Evolutionary conservation across 306 rosid genomes (phyloP).

Genomic region (Sophora flavescens): DNA sequence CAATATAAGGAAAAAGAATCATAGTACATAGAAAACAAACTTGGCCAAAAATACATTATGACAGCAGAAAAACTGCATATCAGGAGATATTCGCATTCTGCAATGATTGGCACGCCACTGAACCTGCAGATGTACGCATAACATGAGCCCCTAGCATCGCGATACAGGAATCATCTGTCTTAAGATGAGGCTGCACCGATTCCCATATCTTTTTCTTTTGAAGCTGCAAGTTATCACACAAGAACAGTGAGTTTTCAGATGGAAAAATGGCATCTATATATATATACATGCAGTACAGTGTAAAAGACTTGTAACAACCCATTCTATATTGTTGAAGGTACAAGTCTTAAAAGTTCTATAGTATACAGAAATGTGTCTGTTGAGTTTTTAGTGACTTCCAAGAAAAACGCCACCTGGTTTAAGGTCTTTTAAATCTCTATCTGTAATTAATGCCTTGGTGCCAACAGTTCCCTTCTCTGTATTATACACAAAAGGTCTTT

Average conservation of each 20-base stretch:
- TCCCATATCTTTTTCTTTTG: slow-evolving; percentile 89
- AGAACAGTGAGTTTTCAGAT: slow-evolving; percentile 15
- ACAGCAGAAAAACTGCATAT: slow-evolving; percentile 28
- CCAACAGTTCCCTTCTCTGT: background rate
- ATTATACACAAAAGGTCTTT: too few relatives aligned
- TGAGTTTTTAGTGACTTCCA: background rate
- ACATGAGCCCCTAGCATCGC: slow-evolving; percentile 69
- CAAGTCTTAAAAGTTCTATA: background rate
- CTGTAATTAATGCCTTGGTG: slow-evolving; percentile 7
- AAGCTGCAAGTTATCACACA: slow-evolving; percentile 59
- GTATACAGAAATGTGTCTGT: background rate
- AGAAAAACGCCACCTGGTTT: slow-evolving; percentile 4
- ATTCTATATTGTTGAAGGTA: too few relatives aligned
- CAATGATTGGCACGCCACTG: slow-evolving; percentile 60
- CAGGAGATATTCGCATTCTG: slow-evolving; percentile 65
- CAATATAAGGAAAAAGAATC: background rate
- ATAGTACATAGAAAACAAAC: slow-evolving; percentile 15
- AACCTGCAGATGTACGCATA: slow-evolving; percentile 75
- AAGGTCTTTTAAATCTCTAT: slow-evolving; percentile 17
- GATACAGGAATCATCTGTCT: slow-evolving; percentile 64
- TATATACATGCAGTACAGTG: background rate
- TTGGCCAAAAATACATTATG: slow-evolving; percentile 19
- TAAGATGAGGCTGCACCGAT: slow-evolving; percentile 76
- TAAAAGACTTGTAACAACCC: slow-evolving; percentile 4
- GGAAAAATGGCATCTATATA: background rate